Evolutionary conservation across 2,329 filamentous ascomycete genomes (phyloP).

Genomic region (Stagonosporopsis cucurbitacearum): DNA sequence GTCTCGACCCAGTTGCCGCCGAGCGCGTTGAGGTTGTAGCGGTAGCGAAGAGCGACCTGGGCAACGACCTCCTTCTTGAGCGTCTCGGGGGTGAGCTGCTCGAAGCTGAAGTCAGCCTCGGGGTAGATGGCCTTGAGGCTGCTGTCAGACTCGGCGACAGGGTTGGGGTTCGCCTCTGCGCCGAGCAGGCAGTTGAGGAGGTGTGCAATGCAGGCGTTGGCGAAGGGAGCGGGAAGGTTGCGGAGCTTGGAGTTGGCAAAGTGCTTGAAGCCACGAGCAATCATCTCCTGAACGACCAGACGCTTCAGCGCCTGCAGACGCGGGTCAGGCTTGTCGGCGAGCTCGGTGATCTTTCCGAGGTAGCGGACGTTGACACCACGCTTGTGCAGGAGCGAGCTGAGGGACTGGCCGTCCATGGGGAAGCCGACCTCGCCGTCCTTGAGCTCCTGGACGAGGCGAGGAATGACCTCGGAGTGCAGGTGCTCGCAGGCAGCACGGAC

Average conservation of each 20-base stretch:
- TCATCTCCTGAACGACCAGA: conserved; percentile 88
- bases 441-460: conserved; percentile 84
- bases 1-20: conserved; percentile 70
- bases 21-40: conserved; percentile 70
- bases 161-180: conserved; percentile 74
- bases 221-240: conserved; percentile 78
- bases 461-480: conserved; percentile 77
- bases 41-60: conserved; percentile 76
- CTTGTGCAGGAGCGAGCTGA: conserved; percentile 90
- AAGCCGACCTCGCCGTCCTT: conserved; percentile 94
- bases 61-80: conserved; percentile 73
- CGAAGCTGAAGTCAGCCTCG: conserved; percentile 82
- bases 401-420: conserved; percentile 95
- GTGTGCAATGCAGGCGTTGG: conserved; percentile 81
- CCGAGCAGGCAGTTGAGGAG: conserved; percentile 94
- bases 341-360: conserved; percentile 79
- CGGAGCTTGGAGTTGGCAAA: conserved; percentile 79
- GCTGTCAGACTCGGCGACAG: conserved; percentile 77
- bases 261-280: conserved; percentile 96
- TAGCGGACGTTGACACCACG: conserved; percentile 97
- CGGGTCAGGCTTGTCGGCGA: conserved; percentile 65
- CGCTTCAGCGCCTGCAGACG: conserved; percentile 78
- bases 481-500: conserved; percentile 84
- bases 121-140: conserved; percentile 77
- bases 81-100: conserved; percentile 75